Evolutionary conservation across 139 green algal species (phyloP).

Genomic region (Yamagishiella unicocca): DNA sequence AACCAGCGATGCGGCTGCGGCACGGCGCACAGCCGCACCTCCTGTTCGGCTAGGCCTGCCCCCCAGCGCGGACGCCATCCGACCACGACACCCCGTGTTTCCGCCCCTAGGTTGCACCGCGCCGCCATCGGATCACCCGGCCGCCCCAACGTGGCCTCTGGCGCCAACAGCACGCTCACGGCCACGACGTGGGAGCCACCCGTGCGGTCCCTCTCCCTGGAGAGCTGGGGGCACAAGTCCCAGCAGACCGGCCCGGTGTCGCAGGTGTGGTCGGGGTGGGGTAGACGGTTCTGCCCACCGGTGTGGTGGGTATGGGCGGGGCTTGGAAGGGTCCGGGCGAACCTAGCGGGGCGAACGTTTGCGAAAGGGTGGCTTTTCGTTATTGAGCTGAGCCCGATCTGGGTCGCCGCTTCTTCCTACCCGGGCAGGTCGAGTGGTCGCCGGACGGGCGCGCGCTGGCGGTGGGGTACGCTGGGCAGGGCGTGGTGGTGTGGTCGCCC

Average conservation of each 20-base stretch:
- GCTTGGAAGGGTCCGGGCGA: no score
- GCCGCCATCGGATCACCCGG: neutral
- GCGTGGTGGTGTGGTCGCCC: slow-evolving; percentile 81
- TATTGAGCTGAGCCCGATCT: no score
- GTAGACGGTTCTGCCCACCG: neutral
- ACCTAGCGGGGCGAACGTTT: no score
- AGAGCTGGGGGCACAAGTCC: slow-evolving; percentile 78
- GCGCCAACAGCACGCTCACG: no score
- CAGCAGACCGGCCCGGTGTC: slow-evolving; percentile 69
- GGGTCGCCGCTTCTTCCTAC: neutral
- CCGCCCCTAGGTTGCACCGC: slow-evolving; percentile 14
- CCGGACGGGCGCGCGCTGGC: slow-evolving; percentile 73
- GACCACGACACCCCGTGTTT: no score
- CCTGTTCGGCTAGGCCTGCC: no score
- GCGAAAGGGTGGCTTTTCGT: no score
- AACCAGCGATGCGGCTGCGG: no score
- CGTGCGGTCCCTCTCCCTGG: slow-evolving; percentile 72
- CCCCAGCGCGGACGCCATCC: no score
- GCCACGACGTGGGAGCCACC: slow-evolving; percentile 51
- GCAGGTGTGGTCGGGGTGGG: neutral
- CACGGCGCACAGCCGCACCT: no score
- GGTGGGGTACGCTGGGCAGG: slow-evolving; percentile 76
- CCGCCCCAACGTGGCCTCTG: neutral
- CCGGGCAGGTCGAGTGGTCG: slow-evolving; percentile 75
- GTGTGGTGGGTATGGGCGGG: neutral